Evolutionary conservation across 2,329 filamentous ascomycete genomes (phyloP).

Genomic region (Erysiphe pisi): DNA sequence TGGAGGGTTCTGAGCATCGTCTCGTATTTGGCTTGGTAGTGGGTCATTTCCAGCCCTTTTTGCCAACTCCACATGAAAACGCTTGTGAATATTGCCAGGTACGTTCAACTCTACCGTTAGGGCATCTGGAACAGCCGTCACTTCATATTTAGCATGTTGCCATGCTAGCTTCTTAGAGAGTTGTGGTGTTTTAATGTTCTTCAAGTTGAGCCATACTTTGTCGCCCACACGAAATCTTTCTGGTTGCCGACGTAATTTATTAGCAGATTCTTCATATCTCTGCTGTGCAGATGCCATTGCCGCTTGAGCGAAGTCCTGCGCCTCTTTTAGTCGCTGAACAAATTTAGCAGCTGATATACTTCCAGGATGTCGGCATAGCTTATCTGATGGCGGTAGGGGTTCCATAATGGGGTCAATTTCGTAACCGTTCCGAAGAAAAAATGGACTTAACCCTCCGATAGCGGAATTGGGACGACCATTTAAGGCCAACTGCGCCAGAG

Average conservation of each 20-base stretch:
- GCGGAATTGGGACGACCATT: not conserved
- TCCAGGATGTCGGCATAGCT: not conserved
- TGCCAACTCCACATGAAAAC: not conserved
- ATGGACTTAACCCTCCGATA: not conserved
- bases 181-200: slow-evolving; percentile 7
- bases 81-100: slow-evolving; percentile 17
- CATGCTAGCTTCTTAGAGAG: too few species aligned
- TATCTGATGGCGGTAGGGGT: not conserved
- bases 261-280: not conserved
- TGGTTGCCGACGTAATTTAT: not conserved
- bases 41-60: not conserved
- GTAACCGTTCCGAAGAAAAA: slow-evolving; percentile 9
- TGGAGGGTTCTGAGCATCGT: too few species aligned
- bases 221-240: not conserved
- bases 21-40: not conserved
- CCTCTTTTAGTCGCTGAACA: not conserved
- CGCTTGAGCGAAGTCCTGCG: not conserved
- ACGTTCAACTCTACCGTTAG: slow-evolving; percentile 11
- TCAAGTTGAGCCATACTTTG: not conserved
- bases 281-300: slow-evolving; percentile 19
- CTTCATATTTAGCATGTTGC: not conserved
- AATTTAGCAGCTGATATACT: not conserved
- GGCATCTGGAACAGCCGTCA: slow-evolving; percentile 15
- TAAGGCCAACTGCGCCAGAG: not conserved
- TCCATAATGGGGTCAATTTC: not conserved